Conservation (phyloP, 2,329 filamentous ascomycete genomes). For the Zymoseptoria tritici region DNA sequence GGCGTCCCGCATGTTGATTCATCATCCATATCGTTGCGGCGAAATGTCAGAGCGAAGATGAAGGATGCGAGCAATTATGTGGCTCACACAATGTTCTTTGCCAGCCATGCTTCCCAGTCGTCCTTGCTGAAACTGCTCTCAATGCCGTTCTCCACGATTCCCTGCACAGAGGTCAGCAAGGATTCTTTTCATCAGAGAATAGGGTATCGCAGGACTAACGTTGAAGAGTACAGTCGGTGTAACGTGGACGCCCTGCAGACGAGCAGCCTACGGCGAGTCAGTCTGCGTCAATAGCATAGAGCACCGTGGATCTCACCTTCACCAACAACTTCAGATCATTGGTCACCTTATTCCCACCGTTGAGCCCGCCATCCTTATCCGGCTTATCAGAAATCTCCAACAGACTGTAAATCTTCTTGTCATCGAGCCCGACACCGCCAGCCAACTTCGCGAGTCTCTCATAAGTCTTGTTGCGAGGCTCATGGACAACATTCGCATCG, state of each 20-base stretch:
- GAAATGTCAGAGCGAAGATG: no score
- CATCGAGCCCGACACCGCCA: slow-evolving; percentile 59
- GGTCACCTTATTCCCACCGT: slow-evolving; percentile 74
- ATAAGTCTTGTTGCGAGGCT: slow-evolving; percentile 80
- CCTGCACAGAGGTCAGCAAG: slow-evolving; percentile 23
- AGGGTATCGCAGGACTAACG: slow-evolving; percentile 33
- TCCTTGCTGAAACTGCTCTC: slow-evolving; percentile 69
- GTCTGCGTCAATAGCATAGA: background rate
- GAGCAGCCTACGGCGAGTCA: slow-evolving; percentile 40
- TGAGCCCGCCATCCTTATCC: slow-evolving; percentile 59
- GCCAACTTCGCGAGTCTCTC: slow-evolving; percentile 69
- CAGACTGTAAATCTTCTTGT: slow-evolving; percentile 60
- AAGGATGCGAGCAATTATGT: background rate
- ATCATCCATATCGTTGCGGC: no score
- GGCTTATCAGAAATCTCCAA: slow-evolving; percentile 64
- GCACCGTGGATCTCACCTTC: slow-evolving; percentile 50
- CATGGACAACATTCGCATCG: slow-evolving; percentile 74
- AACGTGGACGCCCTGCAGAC: slow-evolving; percentile 77
- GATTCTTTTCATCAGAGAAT: background rate
- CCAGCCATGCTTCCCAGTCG: slow-evolving; percentile 81
- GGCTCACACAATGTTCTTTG: slow-evolving; percentile 52
- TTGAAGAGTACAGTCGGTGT: slow-evolving; percentile 87
- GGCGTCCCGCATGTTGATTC: no score
- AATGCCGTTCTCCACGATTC: slow-evolving; percentile 70
- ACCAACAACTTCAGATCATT: slow-evolving; percentile 77